Evolutionary conservation across 202 grass and related monocot species (phyloP), one percentile per base, ranked within the genome.

Genomic region (Miscanthus sacchariflorus): DNA sequence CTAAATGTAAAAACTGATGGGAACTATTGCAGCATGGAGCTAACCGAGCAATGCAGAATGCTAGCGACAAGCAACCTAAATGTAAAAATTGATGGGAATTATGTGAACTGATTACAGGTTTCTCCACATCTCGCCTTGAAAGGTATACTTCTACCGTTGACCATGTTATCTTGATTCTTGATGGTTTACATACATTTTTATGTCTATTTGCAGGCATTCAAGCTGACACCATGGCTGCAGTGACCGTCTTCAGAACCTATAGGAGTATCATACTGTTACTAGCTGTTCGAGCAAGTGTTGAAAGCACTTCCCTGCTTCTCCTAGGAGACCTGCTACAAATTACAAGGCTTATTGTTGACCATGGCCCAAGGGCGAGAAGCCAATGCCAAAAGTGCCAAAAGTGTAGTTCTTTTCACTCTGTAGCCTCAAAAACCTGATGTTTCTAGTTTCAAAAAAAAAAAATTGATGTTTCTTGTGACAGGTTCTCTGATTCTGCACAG

Each of bases 21-120:
- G n/a, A n/a, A 0, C 0, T 0, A 0, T 0, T 35, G 72, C 61
- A 88, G 63, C 5, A 0, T 59, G 0, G 12, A 70, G 45, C 71
- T 88, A 44, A 42, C 1, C 13, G 33, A 58, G 2, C 11, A 24
- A 2, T 83, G 79, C 63, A 58, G n/a, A 28, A 17, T 0, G 6
- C 17, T 33, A 77, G 71, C 61, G 70, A 48, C 77, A 19, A 76
- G 58, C 8, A 63, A 63, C n/a, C n/a, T 63, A n/a, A 23, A 11
- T 1, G 19, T 43, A 0, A 36, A 6, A 30, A 66, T 84, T 15
- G 2, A 59, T 18, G 0, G 5, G 2, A 2, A n/a, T n/a, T 65
- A 11, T 45, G 24, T 68, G 7, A n/a, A 50, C 2, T 81, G 43
- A 49, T 69, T n/a, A 33, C 18, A 14, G 65, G 11, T 70, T 38